Conservation (phyloP, 192 early-diverging fungal species). For the Entomortierella beljakovae region DNA sequence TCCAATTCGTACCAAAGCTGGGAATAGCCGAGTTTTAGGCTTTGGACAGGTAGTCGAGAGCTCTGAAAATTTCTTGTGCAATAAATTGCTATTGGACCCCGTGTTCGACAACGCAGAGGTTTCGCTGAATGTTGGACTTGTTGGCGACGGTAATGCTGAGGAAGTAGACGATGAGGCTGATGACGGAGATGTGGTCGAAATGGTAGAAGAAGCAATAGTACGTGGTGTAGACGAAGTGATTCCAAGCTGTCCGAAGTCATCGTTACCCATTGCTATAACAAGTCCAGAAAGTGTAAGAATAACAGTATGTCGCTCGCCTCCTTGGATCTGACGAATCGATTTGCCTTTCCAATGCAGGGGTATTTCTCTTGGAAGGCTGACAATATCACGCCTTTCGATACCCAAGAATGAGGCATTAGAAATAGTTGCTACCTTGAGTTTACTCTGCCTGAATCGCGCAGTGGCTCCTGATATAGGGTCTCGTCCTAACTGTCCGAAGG, state of each 20-base stretch:
- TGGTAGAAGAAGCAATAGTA: not conserved
- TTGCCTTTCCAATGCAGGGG: conserved; percentile 43
- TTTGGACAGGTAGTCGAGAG: not conserved
- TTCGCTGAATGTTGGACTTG: not conserved
- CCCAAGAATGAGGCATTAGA: not conserved
- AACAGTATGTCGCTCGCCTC: conserved; percentile 30
- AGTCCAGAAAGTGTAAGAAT: conserved; percentile 23
- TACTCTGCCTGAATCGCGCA: not conserved
- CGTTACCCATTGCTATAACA: conserved; percentile 31
- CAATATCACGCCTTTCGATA: not conserved
- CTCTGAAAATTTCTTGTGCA: not conserved
- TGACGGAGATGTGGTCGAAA: not conserved
- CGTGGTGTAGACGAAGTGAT: not conserved
- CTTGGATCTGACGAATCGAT: conserved; percentile 35
- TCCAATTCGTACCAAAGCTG: conserved; percentile 25
- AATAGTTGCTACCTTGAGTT: not conserved
- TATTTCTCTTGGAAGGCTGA: conserved; percentile 7
- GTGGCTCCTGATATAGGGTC: not conserved
- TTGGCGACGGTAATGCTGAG: not conserved
- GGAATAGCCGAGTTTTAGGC: conserved; percentile 14
- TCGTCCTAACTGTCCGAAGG: conserved; percentile 32
- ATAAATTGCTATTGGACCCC: not conserved
- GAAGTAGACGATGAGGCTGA: not conserved
- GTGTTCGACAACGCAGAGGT: not conserved
- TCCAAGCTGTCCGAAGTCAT: conserved; percentile 39